Evolutionary conservation across 768 basidiomycete genomes (phyloP), one percentile per base, ranked within the genome.

Genomic region (Phaeotremella fagi): DNA sequence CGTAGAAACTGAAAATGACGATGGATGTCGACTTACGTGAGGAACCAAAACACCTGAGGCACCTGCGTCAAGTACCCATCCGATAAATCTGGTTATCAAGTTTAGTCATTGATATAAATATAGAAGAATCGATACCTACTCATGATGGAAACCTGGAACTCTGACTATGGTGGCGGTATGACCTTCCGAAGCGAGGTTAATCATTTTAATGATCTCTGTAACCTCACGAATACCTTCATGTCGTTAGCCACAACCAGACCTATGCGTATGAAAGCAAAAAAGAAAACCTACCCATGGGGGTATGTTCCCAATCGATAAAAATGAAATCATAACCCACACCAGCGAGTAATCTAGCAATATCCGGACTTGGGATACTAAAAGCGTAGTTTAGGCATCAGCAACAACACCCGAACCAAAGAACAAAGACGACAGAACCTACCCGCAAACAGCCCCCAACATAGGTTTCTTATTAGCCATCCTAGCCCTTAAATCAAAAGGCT

Each of bases 271-370:
- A 18, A 33, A 4, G 15, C 7, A 6, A 9, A 33, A 25, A 11
- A 29, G 15, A 11, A 14, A 33, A 44, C 50, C 36, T 6, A 44
- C 50, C 27, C 24, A 43, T 43, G 4, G 50, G 38, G 3, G 50
- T 9, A 23, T 52, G 50, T 27, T 52, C 50, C 50, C 50, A 52
- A 24, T 52, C 50, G 16, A 52, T 42, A 15, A 52, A 18, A 14
- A 52, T 11, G 26, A 28, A 42, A 18, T 52, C 38, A 18, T 41
- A 41, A 14, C 38, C 38, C 7, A 41, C 20, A 7, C 38, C 38
- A 18, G 38, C 38, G 12, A 41, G 12, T 7, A 41, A 41, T 18
- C 38, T 41, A 18, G n/a, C n/a, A n/a, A n/a, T n/a, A n/a, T n/a
- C n/a, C n/a, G n/a, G n/a, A n/a, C n/a, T n/a, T n/a, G n/a, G n/a